These are phyloP conservation scores for Globisporangium irregulare DNA, from an alignment of 352 stramenopile species.

Conservation along the genomic window DNA sequence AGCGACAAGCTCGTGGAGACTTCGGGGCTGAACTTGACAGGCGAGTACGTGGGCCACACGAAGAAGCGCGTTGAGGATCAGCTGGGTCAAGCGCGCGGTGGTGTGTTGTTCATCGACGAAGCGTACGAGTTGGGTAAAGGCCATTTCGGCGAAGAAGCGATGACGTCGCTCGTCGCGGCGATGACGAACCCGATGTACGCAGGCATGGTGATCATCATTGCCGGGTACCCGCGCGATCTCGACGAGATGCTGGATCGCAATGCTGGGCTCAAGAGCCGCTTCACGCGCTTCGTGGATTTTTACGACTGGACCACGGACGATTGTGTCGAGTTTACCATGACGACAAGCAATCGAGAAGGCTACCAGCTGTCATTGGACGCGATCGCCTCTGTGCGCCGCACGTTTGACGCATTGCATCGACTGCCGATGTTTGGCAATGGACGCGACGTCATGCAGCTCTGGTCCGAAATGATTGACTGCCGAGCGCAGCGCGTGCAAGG, in stretches of 20 bases:
- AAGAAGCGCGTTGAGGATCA: slow-evolving; percentile 88
- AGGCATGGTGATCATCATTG: slow-evolving; percentile 89
- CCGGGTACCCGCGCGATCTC: slow-evolving; percentile 87
- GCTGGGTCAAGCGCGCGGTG: slow-evolving; percentile 85
- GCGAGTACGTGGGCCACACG: slow-evolving; percentile 86
- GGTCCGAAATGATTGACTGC: slow-evolving; percentile 58
- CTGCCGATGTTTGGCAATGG: slow-evolving; percentile 73
- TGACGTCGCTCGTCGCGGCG: slow-evolving; percentile 86
- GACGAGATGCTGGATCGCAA: slow-evolving; percentile 89
- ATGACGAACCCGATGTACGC: slow-evolving; percentile 85
- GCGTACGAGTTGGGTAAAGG: slow-evolving; percentile 89
- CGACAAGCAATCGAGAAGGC: slow-evolving; percentile 37
- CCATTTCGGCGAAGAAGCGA: slow-evolving; percentile 79
- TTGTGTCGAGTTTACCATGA: slow-evolving; percentile 62
- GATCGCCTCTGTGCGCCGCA: slow-evolving; percentile 23
- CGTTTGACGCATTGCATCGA: slow-evolving; percentile 38
- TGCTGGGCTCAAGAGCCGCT: slow-evolving; percentile 88
- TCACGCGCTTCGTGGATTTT: slow-evolving; percentile 89
- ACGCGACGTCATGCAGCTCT: slow-evolving; percentile 64
- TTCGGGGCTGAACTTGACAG: slow-evolving; percentile 85
- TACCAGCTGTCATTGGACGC: slow-evolving; percentile 34
- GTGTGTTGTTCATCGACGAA: slow-evolving; percentile 93
- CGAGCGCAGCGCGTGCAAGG: slow-evolving; percentile 57
- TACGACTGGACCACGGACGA: slow-evolving; percentile 83
- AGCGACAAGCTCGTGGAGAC: slow-evolving; percentile 91